These are phyloP conservation scores for Mimosa bimucronata DNA, from an alignment of 306 rosid genomes.

Conservation along the genomic window DNA sequence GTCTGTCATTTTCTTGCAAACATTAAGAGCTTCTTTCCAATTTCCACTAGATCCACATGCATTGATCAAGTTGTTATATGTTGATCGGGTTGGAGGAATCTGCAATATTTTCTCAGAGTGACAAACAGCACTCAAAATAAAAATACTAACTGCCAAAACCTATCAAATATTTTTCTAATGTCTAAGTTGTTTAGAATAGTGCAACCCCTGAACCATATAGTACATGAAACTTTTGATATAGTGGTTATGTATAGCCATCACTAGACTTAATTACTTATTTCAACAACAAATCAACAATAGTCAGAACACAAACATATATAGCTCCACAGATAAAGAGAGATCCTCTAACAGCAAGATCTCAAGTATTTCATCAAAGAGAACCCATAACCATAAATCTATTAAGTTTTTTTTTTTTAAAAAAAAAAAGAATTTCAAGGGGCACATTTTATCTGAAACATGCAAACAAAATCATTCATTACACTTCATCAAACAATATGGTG, in stretches of 20 bases:
- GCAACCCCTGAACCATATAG: constrained; percentile 21
- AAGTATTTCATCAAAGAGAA: constrained; percentile 4
- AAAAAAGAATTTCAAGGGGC: constrained; percentile 10
- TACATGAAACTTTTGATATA: constrained; percentile 27
- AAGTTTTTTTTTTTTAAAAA: background rate
- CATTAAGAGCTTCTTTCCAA: constrained; percentile 90
- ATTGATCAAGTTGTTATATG: constrained; percentile 93
- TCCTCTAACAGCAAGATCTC: constrained; percentile 20
- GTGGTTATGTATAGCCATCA: background rate
- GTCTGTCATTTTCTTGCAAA: constrained; percentile 95
- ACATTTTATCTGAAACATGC: background rate
- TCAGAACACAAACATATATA: constrained; percentile 21
- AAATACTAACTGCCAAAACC: constrained; percentile 25
- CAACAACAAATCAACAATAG: constrained; percentile 1
- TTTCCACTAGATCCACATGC: constrained; percentile 97
- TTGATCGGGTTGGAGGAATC: constrained; percentile 90
- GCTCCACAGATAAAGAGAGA: constrained; percentile 11
- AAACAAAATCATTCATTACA: background rate
- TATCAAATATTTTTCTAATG: background rate
- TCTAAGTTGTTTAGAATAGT: constrained; percentile 10
- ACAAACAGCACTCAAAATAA: constrained; percentile 31
- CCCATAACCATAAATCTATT: background rate
- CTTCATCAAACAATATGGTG: constrained; percentile 15
- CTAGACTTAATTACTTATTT: constrained; percentile 26
- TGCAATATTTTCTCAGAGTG: constrained; percentile 46